Conservation (phyloP, 2,329 filamentous ascomycete species). For the Chrysosphaeria jannelii region DNA sequence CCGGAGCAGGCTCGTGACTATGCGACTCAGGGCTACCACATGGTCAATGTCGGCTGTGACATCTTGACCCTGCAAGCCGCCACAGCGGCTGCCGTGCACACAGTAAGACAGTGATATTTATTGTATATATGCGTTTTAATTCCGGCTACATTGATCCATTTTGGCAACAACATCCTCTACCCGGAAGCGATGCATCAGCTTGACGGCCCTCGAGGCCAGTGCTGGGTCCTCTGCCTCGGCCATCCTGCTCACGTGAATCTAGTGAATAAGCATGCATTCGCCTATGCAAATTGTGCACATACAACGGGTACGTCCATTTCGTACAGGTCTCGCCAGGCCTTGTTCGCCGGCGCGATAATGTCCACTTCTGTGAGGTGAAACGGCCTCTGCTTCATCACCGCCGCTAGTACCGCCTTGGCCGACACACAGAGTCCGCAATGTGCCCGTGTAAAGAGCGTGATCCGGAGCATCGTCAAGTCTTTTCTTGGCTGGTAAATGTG, state of each 20-base stretch:
- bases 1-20: constrained; percentile 24
- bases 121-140: no score
- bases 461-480: no score
- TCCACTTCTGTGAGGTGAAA: constrained; percentile 42
- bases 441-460: constrained; percentile 46
- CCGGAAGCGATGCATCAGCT: constrained; percentile 54
- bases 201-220: constrained; percentile 26
- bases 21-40: constrained; percentile 26
- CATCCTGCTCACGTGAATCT: constrained; percentile 33
- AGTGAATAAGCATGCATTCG: neutral
- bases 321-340: constrained; percentile 41
- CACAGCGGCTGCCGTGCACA: constrained; percentile 15
- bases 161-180: constrained; percentile 31
- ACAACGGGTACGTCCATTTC: constrained; percentile 64
- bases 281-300: constrained; percentile 6
- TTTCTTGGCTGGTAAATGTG: no score
- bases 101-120: no score
- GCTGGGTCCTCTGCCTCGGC: constrained; percentile 19
- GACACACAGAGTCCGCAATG: constrained; percentile 41
- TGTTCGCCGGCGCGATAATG: constrained; percentile 29
- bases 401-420: constrained; percentile 35
- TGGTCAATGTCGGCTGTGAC: constrained; percentile 28
- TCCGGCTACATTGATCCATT: no score
- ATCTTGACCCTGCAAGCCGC: constrained; percentile 17
- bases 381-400: constrained; percentile 33